Percentiles rank a stretch among this genome's conserved stretches.
Evolutionary conservation across 2,329 filamentous ascomycete species (phyloP).

Genomic region (Orbilia quercus): DNA sequence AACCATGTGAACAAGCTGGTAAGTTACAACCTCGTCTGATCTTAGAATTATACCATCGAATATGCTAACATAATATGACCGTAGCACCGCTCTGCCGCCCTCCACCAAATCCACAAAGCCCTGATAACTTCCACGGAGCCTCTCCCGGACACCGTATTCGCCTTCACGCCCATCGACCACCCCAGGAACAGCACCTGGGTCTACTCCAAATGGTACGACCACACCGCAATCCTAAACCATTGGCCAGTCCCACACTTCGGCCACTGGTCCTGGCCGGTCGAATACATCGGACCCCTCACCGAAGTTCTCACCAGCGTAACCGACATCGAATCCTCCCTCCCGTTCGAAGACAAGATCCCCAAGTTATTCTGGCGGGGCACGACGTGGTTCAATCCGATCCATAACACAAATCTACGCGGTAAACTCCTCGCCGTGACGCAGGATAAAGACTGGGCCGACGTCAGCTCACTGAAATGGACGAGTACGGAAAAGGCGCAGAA

Average conservation of each 20-base stretch:
- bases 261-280: slow-evolving; percentile 53
- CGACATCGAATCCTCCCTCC: slow-evolving; percentile 52
- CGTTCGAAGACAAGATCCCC: slow-evolving; percentile 61
- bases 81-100: slow-evolving; percentile 45
- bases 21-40: neutral
- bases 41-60: neutral
- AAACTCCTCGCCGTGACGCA: slow-evolving; percentile 63
- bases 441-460: slow-evolving; percentile 66
- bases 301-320: slow-evolving; percentile 33
- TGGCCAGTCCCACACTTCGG: slow-evolving; percentile 54
- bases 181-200: slow-evolving; percentile 53
- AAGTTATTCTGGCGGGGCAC: slow-evolving; percentile 65
- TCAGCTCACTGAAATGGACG: slow-evolving; percentile 64
- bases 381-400: slow-evolving; percentile 66
- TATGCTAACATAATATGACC: neutral
- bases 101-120: slow-evolving; percentile 50
- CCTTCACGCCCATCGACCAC: slow-evolving; percentile 51
- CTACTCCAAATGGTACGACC: slow-evolving; percentile 56
- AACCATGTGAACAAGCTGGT: slow-evolving; percentile 48
- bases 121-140: slow-evolving; percentile 40
- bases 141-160: slow-evolving; percentile 52
- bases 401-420: slow-evolving; percentile 64
- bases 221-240: slow-evolving; percentile 45
- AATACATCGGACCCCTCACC: slow-evolving; percentile 43
- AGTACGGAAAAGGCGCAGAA: slow-evolving; percentile 63